Conservation (phyloP, 1,284 basidiomycete genomes). For the Ganoderma resinaceum region DNA sequence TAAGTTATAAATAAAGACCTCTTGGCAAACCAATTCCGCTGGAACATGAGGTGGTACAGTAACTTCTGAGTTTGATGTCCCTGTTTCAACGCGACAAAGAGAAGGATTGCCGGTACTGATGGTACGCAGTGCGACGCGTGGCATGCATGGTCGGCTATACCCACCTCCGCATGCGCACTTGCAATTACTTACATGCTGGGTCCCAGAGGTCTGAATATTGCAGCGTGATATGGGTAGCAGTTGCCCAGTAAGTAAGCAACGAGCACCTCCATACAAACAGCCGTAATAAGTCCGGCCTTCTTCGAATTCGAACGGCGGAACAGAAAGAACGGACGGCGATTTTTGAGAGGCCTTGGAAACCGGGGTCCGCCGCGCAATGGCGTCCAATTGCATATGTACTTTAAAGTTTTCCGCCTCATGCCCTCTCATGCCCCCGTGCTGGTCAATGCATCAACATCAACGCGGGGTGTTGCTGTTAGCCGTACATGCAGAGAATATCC, state of each 20-base stretch:
- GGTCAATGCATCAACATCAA: too few relatives aligned
- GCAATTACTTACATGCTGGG: not conserved
- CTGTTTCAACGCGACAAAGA: not conserved
- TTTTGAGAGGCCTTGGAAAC: constrained; percentile 1
- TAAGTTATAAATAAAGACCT: too few relatives aligned
- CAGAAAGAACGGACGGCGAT: not conserved
- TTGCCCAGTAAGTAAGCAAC: not conserved
- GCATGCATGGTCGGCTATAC: too few relatives aligned
- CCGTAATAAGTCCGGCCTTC: not conserved
- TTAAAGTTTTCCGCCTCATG: not conserved
- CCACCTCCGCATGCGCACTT: not conserved
- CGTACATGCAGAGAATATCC: not conserved
- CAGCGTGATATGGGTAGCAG: not conserved
- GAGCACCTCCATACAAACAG: not conserved
- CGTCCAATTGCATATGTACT: not conserved
- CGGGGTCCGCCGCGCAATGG: not conserved
- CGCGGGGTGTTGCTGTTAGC: too few relatives aligned
- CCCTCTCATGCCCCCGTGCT: too few relatives aligned
- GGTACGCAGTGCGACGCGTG: too few relatives aligned
- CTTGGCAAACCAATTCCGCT: too few relatives aligned
- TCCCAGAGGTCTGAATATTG: too few relatives aligned
- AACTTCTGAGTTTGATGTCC: not conserved
- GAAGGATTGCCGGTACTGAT: not conserved
- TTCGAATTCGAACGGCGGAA: not conserved
- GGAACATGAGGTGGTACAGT: not conserved